Evolutionary conservation across 2,329 filamentous ascomycete genomes (phyloP).

Genomic region (Pseudogymnoascus sp.): DNA sequence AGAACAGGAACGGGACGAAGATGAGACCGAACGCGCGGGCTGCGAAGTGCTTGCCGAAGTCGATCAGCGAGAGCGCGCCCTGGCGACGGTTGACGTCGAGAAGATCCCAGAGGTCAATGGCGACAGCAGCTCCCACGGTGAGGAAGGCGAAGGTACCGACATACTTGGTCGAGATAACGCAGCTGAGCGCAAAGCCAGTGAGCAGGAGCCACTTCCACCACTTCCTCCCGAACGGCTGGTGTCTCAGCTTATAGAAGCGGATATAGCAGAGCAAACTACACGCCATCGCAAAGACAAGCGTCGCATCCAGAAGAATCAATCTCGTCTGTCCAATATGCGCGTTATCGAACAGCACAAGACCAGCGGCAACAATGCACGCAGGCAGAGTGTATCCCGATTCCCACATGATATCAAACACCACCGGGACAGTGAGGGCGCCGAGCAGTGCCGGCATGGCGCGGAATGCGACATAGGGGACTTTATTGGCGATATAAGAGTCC

Average conservation of each 20-base stretch:
- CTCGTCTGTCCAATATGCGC: constrained; percentile 95
- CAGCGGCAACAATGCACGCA: constrained; percentile 77
- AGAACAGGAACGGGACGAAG: constrained; percentile 89
- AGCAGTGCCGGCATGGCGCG: constrained; percentile 86
- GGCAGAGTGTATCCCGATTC: constrained; percentile 96
- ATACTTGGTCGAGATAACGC: constrained; percentile 98
- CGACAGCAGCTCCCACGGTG: constrained; percentile 87
- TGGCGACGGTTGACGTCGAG: constrained; percentile 78
- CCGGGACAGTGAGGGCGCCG: constrained; percentile 86
- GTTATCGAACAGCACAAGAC: constrained; percentile 89
- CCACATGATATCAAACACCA: constrained; percentile 98
- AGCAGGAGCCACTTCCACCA: constrained; percentile 99
- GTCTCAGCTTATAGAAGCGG: constrained; percentile 93
- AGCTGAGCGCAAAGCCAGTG: constrained; percentile 89
- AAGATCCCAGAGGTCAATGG: constrained; percentile 92
- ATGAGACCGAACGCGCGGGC: constrained; percentile 83
- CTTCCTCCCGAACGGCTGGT: constrained; percentile 81
- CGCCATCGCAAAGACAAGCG: constrained; percentile 91
- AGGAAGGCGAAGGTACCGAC: constrained; percentile 95
- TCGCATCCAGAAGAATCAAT: constrained; percentile 89
- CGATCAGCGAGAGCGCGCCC: constrained; percentile 67
- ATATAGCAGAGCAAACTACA: constrained; percentile 90
- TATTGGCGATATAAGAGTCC: constrained; percentile 94
- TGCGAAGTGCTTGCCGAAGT: constrained; percentile 82
- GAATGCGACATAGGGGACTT: constrained; percentile 94